Percentiles rank a stretch among this genome's conserved stretches.
These are phyloP conservation scores for Kwoniella newhampshirensis DNA, from an alignment of 768 basidiomycete genomes.

Conservation along the genomic window DNA sequence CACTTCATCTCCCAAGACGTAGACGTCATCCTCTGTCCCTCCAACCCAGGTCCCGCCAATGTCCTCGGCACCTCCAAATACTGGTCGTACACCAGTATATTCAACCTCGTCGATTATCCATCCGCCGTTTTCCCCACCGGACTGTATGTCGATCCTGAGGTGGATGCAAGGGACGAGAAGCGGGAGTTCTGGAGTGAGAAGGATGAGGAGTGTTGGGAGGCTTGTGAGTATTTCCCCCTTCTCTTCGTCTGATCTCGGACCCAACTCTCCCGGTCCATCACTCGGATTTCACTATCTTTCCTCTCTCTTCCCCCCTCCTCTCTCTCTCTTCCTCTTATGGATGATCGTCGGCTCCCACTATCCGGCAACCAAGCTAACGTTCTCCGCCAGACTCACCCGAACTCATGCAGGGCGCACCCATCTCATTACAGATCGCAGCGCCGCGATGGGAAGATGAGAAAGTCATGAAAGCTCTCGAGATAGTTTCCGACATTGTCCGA, in stretches of 20 bases:
- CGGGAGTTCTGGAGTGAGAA: conserved; percentile 18
- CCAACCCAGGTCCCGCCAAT: conserved; percentile 29
- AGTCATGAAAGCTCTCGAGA: conserved; percentile 5
- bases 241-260: not conserved
- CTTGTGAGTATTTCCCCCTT: conserved; percentile 13
- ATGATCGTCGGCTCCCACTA: too few relatives aligned
- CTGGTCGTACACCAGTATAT: conserved; percentile 44
- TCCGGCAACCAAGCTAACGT: too few relatives aligned
- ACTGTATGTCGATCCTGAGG: not conserved
- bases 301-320: too few relatives aligned
- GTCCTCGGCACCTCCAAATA: conserved; percentile 30
- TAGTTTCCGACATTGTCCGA: conserved; percentile 5
- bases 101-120: conserved; percentile 46
- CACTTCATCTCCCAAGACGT: conserved; percentile 17
- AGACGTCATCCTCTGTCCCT: conserved; percentile 37
- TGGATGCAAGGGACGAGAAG: conserved; percentile 15
- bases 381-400: conserved; percentile 14
- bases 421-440: conserved; percentile 29
- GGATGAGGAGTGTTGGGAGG: conserved; percentile 11
- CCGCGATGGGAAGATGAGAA: conserved; percentile 28
- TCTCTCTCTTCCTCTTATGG: too few relatives aligned
- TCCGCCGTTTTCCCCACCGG: conserved; percentile 40
- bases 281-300: too few relatives aligned
- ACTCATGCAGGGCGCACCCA: conserved; percentile 16
- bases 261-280: too few relatives aligned